Evolutionary conservation across 1,139 yeast genomes (phyloP).

Genomic region (Lodderomyces metapsilosis): DNA sequence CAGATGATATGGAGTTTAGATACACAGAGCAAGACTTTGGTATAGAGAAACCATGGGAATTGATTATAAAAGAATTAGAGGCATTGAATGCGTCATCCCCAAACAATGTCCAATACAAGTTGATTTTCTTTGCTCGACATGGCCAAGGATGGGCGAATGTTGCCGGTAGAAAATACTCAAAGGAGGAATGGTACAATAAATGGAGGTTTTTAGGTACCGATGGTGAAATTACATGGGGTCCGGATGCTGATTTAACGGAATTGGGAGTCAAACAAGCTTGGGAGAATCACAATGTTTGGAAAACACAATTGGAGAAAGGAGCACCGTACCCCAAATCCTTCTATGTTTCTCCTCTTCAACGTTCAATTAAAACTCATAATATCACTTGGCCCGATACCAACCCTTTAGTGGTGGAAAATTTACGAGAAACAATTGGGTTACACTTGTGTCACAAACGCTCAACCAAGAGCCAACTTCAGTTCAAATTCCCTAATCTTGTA

Average conservation of each 20-base stretch:
- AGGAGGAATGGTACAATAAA: conserved; percentile 54
- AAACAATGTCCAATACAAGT: conserved; percentile 45
- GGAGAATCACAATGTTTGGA: conserved; percentile 47
- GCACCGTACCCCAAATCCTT: conserved; percentile 55
- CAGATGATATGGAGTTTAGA: conserved; percentile 50
- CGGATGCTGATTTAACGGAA: conserved; percentile 64
- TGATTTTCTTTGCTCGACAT: conserved; percentile 66
- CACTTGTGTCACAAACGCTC: conserved; percentile 68
- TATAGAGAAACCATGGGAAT: conserved; percentile 43
- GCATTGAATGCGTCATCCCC: conserved; percentile 34
- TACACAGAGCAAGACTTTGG: conserved; percentile 52
- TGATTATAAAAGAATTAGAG: conserved; percentile 30
- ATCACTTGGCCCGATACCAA: conserved; percentile 52
- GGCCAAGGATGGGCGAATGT: conserved; percentile 78
- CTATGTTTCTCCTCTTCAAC: conserved; percentile 63
- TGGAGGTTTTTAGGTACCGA: conserved; percentile 59
- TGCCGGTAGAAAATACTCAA: conserved; percentile 58
- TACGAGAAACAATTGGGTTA: conserved; percentile 67
- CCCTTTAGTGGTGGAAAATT: conserved; percentile 49
- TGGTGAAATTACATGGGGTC: conserved; percentile 62
- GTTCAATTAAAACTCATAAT: conserved; percentile 58
- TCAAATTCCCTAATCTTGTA: conserved; percentile 27
- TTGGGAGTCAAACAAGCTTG: conserved; percentile 49
- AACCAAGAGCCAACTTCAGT: conserved; percentile 25
- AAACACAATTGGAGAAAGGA: conserved; percentile 40